Conservation (phyloP, 306 rosid genomes). For the Vigna unguiculata region DNA sequence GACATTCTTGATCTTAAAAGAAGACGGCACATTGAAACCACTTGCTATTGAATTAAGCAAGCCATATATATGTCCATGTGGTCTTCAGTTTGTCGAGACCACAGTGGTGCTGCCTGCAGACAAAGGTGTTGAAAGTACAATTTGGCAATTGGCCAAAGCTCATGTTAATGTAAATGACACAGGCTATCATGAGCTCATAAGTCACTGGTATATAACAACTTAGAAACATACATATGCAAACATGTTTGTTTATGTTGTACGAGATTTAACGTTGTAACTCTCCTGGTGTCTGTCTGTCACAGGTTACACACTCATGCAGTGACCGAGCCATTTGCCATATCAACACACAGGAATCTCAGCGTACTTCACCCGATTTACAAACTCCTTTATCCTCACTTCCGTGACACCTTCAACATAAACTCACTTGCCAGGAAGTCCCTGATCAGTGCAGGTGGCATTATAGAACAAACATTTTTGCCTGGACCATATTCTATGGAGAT, state of each 20-base stretch:
- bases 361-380: conserved; percentile 52
- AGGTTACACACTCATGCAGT: conserved; percentile 84
- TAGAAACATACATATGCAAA: no score
- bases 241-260: no score
- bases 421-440: conserved; percentile 44
- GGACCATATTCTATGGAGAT: conserved; percentile 44
- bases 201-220: conserved; percentile 53
- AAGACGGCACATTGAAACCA: conserved; percentile 75
- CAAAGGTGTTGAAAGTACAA: conserved; percentile 52
- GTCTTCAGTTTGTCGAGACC: conserved; percentile 25
- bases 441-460: conserved; percentile 46
- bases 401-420: conserved; percentile 52
- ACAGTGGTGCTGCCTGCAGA: conserved; percentile 55
- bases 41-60: conserved; percentile 66
- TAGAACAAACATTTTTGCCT: conserved; percentile 46
- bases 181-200: conserved; percentile 61
- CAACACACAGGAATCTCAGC: conserved; percentile 52
- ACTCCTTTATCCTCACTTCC: conserved; percentile 49
- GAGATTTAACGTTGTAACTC: not conserved
- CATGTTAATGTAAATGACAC: conserved; percentile 67
- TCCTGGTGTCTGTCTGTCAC: no score
- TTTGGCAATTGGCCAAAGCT: conserved; percentile 75
- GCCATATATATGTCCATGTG: conserved; percentile 59
- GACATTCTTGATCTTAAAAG: conserved; percentile 66
- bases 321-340: conserved; percentile 64